These are phyloP conservation scores for Protomyces inundatus DNA, from an alignment of 1,139 yeast species.

Conservation along the genomic window DNA sequence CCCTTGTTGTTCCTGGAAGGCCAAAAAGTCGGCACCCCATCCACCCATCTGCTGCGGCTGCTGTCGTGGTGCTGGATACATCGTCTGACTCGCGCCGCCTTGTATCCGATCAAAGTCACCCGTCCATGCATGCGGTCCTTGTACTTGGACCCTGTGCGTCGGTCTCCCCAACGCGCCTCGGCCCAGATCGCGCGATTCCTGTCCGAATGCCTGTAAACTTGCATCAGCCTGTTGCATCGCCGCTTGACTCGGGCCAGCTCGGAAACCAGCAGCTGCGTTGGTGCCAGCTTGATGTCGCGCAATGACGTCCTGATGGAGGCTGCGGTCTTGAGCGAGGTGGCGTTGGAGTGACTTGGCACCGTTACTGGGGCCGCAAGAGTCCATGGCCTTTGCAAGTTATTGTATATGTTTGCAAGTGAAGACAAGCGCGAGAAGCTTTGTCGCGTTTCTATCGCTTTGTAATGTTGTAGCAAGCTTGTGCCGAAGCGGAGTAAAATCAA, in stretches of 20 bases:
- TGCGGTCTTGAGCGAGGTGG: conserved; percentile 9
- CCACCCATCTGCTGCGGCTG: not conserved
- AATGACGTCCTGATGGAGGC: conserved; percentile 1
- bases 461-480: too few species aligned
- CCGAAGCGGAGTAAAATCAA: too few species aligned
- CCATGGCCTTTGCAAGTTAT: not conserved
- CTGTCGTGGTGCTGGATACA: too few species aligned
- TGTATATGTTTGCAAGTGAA: too few species aligned
- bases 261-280: not conserved
- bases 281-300: not conserved
- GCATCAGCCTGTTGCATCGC: not conserved
- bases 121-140: not conserved
- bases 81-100: not conserved
- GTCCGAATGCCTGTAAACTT: not conserved
- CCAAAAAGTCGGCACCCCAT: conserved; percentile 4
- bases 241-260: not conserved
- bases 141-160: not conserved
- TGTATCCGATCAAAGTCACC: not conserved
- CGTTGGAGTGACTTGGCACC: conserved; percentile 15
- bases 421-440: too few species aligned
- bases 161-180: not conserved
- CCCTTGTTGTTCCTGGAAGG: not conserved
- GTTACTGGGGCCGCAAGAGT: conserved; percentile 21
- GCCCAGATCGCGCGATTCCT: not conserved
- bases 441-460: too few species aligned